A percentile compares a stretch with the other conserved stretches of the same genome.
Conservation (phyloP, 345 rosid genomes). For the Salix dunnii region DNA sequence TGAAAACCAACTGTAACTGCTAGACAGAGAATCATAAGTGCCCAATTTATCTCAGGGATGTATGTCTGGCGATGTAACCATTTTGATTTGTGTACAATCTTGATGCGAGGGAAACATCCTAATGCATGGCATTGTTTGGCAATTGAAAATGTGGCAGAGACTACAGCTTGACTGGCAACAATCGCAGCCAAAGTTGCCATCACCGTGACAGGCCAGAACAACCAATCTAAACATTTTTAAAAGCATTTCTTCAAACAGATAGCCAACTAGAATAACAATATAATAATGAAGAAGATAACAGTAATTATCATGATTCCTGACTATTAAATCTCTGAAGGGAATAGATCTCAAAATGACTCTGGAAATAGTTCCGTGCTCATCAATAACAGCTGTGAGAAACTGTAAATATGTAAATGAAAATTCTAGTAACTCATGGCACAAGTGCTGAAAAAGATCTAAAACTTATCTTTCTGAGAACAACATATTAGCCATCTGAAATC, state of each 20-base stretch:
- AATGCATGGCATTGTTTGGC: slow-evolving; percentile 78
- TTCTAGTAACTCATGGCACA: not conserved
- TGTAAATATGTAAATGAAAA: slow-evolving; percentile 1
- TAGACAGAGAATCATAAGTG: slow-evolving; percentile 78
- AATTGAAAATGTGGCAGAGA: slow-evolving; percentile 70
- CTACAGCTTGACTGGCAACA: slow-evolving; percentile 81
- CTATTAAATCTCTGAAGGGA: not conserved
- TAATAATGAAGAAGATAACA: not conserved
- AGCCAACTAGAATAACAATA: not conserved
- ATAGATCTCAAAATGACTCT: slow-evolving; percentile 9
- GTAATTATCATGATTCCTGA: not conserved
- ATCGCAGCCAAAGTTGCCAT: slow-evolving; percentile 74
- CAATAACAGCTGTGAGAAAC: not conserved
- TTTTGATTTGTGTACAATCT: slow-evolving; percentile 78
- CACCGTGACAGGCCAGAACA: slow-evolving; percentile 76
- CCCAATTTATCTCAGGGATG: slow-evolving; percentile 97
- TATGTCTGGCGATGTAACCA: slow-evolving; percentile 80
- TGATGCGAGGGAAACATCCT: slow-evolving; percentile 94
- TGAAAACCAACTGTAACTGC: slow-evolving; percentile 58
- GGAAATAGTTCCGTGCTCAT: not conserved
- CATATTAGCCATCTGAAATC: not conserved
- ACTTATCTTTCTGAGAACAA: not conserved
- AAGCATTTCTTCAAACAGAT: slow-evolving; percentile 7
- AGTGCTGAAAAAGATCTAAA: no score
- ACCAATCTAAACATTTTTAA: slow-evolving; percentile 42